A percentile compares a stretch with the other conserved stretches of the same genome.
Evolutionary conservation across 495 filamentous ascomycete species (phyloP).

Genomic region (Penicillium waksmanii): DNA sequence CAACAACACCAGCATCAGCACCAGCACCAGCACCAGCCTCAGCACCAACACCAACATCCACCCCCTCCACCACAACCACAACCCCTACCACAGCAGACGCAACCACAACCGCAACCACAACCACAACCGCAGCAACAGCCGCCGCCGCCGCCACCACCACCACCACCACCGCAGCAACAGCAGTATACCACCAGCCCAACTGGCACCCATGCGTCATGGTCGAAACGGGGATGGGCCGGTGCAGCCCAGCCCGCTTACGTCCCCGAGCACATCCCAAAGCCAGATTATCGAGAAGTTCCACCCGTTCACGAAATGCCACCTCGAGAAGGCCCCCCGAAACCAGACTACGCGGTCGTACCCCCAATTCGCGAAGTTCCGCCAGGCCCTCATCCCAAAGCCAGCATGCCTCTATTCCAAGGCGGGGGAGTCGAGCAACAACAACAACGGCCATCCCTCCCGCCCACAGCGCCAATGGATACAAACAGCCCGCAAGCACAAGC

Average conservation of each 20-base stretch:
- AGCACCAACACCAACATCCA: neutral
- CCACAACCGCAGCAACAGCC: neutral
- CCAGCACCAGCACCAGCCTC: neutral
- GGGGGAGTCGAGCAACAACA: constrained; percentile 42
- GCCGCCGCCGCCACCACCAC: neutral
- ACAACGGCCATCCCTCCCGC: constrained; percentile 23
- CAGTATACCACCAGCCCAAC: constrained; percentile 40
- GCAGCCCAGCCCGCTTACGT: constrained; percentile 39
- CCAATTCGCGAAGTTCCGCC: constrained; percentile 48
- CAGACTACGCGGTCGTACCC: constrained; percentile 48
- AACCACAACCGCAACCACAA: neutral
- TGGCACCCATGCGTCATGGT: constrained; percentile 42
- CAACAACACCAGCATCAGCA: neutral
- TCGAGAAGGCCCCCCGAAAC: constrained; percentile 43
- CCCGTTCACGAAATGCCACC: constrained; percentile 46
- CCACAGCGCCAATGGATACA: constrained; percentile 38
- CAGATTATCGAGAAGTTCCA: constrained; percentile 48
- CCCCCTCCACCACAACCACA: neutral
- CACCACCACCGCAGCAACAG: neutral
- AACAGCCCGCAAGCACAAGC: constrained; percentile 51
- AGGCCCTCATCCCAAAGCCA: constrained; percentile 39
- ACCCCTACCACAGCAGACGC: neutral
- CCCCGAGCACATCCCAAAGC: constrained; percentile 42
- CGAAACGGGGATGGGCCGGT: constrained; percentile 44
- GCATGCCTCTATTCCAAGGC: constrained; percentile 40